Evolutionary conservation across 2,329 filamentous ascomycete genomes (phyloP).

Genomic region (Lasiodiplodia hormozganensis): DNA sequence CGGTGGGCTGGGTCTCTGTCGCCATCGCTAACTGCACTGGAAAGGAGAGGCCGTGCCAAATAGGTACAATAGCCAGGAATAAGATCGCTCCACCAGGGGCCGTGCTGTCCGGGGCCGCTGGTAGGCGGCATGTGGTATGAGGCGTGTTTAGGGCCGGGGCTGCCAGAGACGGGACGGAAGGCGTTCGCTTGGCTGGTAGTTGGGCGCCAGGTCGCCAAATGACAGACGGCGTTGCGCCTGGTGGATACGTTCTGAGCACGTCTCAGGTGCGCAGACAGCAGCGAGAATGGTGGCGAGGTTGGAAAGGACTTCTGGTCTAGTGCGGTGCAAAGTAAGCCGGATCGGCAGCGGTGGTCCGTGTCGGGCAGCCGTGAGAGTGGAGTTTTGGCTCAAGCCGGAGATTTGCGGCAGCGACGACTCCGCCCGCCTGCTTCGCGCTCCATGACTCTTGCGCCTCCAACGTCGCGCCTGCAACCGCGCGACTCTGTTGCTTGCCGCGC

Average conservation of each 20-base stretch:
- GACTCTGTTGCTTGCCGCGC: background rate
- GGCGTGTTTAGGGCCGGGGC: background rate
- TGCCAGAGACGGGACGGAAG: conserved; percentile 2
- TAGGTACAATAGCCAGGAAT: background rate
- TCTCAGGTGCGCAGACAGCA: background rate
- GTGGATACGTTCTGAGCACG: background rate
- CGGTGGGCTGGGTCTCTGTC: background rate
- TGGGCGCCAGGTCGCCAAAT: background rate
- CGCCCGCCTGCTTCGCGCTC: background rate
- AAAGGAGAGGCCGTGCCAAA: background rate
- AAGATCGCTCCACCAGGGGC: background rate
- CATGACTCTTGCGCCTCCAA: background rate
- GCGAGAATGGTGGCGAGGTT: background rate
- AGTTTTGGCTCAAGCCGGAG: conserved; percentile 5
- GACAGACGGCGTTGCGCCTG: background rate
- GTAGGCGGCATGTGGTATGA: background rate
- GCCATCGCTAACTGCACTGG: background rate
- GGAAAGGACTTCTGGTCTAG: background rate
- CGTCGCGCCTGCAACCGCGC: background rate
- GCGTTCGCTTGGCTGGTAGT: background rate
- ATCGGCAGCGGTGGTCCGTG: background rate
- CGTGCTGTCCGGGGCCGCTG: background rate
- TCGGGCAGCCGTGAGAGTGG: background rate
- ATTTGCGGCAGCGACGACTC: conserved; percentile 1
- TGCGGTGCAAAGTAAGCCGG: background rate